Base-by-base conservation (phyloP, 2,329 filamentous ascomycete species). In the Corniculantispora saksenae region DNA sequence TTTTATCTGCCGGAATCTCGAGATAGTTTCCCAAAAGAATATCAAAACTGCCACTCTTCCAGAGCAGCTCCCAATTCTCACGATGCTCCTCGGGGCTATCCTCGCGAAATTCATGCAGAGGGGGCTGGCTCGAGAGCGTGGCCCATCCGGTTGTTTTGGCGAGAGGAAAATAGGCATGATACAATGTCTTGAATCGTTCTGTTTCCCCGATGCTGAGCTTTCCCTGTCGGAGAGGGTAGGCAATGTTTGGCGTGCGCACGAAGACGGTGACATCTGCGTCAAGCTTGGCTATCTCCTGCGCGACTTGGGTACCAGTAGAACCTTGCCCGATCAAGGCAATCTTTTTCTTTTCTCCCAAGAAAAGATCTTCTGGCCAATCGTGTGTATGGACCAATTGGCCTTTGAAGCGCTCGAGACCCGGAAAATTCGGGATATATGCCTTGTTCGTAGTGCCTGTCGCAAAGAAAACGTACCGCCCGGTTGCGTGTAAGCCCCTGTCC, bases 181-280 rank as follows among this genome's bases (percentile, higher is more conserved):
- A 81, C 1, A 67, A 69, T 0, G 69, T 69, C 51, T 79, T 79
- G 8, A 69, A 69, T 29, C 48, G 35, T 47, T 61, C 59, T 2
- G 59, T 9, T 17, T 63, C 51, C 25, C 25, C 38, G 19, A 13
- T 25, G 27, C 21, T 21, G 17, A 29, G 2, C 6, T 7, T 7
- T 15, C 15, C 10, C 67, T 87, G 83, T 1, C 80, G 75, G 84
- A 89, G 88, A 0, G 87, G 87, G 0, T 89, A 70, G 15, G 82
- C 84, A 15, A 84, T 79, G 64, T 86, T 88, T 0, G 86, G 84
- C 2, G 84, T 88, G 21, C 87, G 79, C 66, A 88, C 82, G 69
- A 87, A 86, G 2, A 88, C 82, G 2, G 73, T 76, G 43, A 79
- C 63, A 23, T 75, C 66, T 2, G 60, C 62, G 12, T 78, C 74